Evolutionary conservation across 768 basidiomycete genomes (phyloP), one percentile per base, ranked within the genome.

Genomic region (Boletus pseudo-olivaceus): DNA sequence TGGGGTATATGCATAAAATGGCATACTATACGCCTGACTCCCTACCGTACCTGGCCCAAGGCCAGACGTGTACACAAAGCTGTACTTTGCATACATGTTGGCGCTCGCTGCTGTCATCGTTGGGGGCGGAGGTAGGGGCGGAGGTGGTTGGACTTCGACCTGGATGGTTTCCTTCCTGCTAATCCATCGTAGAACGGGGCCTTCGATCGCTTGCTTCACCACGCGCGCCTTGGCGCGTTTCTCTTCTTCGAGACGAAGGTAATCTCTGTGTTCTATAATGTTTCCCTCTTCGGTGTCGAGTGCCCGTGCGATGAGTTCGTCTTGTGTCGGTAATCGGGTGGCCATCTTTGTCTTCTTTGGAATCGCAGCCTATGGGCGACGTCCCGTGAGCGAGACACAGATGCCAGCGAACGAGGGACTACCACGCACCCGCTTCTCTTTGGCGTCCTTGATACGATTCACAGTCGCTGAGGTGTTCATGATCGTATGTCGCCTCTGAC

Each of bases 221-320:
- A 84, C 83, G 12, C 75, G 72, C 17, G 75, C 76, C 32, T 82
- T 82, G 63, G 81, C 83, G 8, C 90, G 82, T 60, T 89, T 91
- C 70, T 91, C 90, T 63, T 90, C 91, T 61, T 95, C 93, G 2
- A 83, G 70, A 47, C 78, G 80, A 29, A 94, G 81, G 64, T 93
- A 94, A 60, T 92, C 82, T 34, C 81, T 76, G 58, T 94, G 89
- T 44, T 90, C 85, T 6, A 78, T 76, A 20, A 86, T 83, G 66
- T 95, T 95, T 0, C 86, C 84, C 68, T 93, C 92, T 68, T 94
- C 93, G 49, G 85, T 90, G 62, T 93, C 89, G 17, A 94, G 80
- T 0, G 93, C 93, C 7, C 82, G 82, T 2, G 83, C 84, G 53
- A 95, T 87, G 8, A 94, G 79, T 62, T 94, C 89, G n/a, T 82